These are phyloP conservation scores for Panellus pusillus DNA, from an alignment of 768 basidiomycete species.

Conservation along the genomic window DNA sequence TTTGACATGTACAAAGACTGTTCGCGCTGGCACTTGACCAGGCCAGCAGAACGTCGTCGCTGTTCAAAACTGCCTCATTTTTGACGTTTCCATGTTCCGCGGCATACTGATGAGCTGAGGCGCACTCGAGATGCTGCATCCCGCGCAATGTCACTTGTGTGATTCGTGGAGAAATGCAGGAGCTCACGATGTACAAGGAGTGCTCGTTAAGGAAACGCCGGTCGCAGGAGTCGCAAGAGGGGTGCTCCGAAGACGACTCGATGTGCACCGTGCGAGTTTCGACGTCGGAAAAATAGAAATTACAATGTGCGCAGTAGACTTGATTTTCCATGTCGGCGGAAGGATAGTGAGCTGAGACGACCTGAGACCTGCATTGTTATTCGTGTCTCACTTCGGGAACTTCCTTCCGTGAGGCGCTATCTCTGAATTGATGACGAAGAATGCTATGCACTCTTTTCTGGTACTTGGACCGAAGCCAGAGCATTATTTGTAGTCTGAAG, in stretches of 20 bases:
- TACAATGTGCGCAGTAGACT: constrained; percentile 8
- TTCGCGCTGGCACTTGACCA: neutral
- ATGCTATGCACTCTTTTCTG: neutral
- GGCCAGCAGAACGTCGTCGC: constrained; percentile 4
- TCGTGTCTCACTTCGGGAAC: neutral
- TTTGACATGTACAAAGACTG: neutral
- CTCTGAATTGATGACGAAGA: neutral
- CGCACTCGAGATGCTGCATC: constrained; percentile 12
- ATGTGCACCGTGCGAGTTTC: constrained; percentile 9
- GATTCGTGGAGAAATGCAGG: neutral
- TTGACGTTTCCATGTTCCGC: neutral
- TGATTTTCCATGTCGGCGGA: neutral
- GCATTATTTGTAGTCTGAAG: too few relatives aligned
- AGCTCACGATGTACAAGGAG: constrained; percentile 6
- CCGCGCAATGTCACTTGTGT: neutral
- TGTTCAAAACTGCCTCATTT: neutral
- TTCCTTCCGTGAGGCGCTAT: constrained; percentile 5
- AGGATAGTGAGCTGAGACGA: neutral
- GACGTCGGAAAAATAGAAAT: constrained; percentile 5
- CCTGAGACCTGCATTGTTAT: too few relatives aligned
- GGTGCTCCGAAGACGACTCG: constrained; percentile 4
- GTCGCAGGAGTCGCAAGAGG: constrained; percentile 8
- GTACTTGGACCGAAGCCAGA: neutral
- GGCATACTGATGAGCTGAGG: neutral
- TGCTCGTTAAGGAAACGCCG: constrained; percentile 11